phyloP scores from a whole-genome alignment of 2,329 filamentous ascomycete species.

The Colletotrichum theobromicola region DNA sequence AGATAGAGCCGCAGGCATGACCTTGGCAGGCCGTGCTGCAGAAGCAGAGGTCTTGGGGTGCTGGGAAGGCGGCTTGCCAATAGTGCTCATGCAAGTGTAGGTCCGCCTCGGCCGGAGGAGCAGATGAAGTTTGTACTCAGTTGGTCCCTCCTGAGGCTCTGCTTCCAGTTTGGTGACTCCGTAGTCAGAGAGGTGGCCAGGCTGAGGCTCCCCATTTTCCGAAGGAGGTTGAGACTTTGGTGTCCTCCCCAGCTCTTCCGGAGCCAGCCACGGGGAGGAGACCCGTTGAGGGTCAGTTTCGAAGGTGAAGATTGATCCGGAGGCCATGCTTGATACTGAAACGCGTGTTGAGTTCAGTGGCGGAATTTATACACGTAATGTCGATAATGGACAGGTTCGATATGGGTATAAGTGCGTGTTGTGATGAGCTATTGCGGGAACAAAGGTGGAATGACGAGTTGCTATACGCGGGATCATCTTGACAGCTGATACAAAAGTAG shows the following conservation, averaged over 20 bases:
- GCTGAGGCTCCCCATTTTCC: conserved; percentile 31
- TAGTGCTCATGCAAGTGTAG: conserved; percentile 75
- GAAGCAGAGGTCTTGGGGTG: conserved; percentile 31
- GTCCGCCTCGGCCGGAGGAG: conserved; percentile 78
- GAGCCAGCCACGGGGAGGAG: conserved; percentile 85
- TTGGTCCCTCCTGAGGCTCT: conserved; percentile 92
- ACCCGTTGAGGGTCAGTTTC: conserved; percentile 87
- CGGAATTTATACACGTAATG: not conserved
- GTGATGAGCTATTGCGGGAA: conserved; percentile 7
- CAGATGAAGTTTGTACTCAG: conserved; percentile 95
- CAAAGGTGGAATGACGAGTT: not conserved
- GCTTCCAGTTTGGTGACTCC: conserved; percentile 80
- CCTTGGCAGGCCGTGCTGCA: not conserved
- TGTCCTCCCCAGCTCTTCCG: conserved; percentile 48
- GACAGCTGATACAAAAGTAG: not conserved
- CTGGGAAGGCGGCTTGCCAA: conserved; percentile 24
- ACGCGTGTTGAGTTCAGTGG: not conserved
- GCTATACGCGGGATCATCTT: conserved; percentile 23
- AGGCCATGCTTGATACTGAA: conserved; percentile 68
- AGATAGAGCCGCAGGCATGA: conserved; percentile 19
- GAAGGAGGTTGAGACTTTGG: conserved; percentile 20
- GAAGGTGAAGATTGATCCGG: conserved; percentile 95
- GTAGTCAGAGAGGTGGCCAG: conserved; percentile 61
- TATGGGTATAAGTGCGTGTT: not conserved
- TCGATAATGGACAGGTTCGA: not conserved